Evolutionary conservation across 2,329 filamentous ascomycete species (phyloP).

Genomic region (Diplodia seriata): DNA sequence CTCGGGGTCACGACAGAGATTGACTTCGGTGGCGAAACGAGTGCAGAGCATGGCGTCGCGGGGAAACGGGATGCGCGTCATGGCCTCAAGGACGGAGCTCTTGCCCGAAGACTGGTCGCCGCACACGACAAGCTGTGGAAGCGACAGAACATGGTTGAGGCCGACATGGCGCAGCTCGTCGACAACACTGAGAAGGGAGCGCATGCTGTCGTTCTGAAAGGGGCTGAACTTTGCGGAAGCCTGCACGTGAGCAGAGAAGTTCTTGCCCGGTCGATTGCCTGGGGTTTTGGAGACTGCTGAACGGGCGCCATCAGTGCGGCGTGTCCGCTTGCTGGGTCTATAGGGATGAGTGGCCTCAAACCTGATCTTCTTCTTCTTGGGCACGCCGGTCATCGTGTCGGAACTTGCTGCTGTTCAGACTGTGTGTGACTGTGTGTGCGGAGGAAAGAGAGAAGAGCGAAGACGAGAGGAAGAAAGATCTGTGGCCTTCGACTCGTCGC

Average conservation of each 20-base stretch:
- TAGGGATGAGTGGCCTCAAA: too few species aligned
- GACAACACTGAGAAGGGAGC: neutral
- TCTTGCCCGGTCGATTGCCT: too few species aligned
- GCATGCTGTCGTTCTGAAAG: neutral
- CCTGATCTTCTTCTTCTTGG: neutral
- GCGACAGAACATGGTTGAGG: neutral
- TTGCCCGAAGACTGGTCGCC: slow-evolving; percentile 89
- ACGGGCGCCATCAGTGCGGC: too few species aligned
- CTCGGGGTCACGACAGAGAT: slow-evolving; percentile 44
- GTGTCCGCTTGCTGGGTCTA: too few species aligned
- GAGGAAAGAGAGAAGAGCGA: neutral
- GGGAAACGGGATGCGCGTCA: slow-evolving; percentile 51
- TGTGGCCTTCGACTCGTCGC: neutral
- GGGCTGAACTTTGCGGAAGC: neutral
- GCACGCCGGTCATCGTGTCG: neutral
- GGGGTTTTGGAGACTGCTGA: too few species aligned
- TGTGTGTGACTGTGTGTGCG: neutral
- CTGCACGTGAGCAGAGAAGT: too few species aligned
- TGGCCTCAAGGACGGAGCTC: slow-evolving; percentile 62
- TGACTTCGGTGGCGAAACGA: slow-evolving; percentile 56
- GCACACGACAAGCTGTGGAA: slow-evolving; percentile 74
- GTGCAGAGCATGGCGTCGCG: slow-evolving; percentile 50
- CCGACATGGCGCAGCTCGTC: neutral
- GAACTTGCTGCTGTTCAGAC: too few species aligned
- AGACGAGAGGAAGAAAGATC: slow-evolving; percentile 35